A percentile compares a stretch with the other conserved stretches of the same genome.
phyloP scores from a whole-genome alignment of 805 yeast species.

The Monosporozyma aerobia region DNA sequence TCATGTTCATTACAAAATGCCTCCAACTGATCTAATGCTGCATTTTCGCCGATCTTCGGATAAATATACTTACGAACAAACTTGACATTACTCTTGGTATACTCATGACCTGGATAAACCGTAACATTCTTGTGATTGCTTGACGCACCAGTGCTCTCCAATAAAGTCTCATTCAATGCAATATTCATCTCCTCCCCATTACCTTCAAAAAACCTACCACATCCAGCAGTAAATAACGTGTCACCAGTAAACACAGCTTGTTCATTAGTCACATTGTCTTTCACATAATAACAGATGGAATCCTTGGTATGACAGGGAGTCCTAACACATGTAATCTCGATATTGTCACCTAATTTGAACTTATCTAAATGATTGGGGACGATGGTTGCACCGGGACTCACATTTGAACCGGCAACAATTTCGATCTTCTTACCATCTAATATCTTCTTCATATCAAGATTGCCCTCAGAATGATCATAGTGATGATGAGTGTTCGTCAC shows the following conservation, averaged over 20 bases:
- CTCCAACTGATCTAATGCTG: constrained; percentile 47
- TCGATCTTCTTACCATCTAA: constrained; percentile 41
- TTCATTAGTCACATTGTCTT: constrained; percentile 53
- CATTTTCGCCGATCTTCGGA: constrained; percentile 31
- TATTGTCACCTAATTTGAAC: constrained; percentile 23
- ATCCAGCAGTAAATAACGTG: constrained; percentile 86
- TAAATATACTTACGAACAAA: constrained; percentile 62
- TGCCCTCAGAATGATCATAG: constrained; percentile 90
- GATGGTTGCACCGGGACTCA: constrained; percentile 48
- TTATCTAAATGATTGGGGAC: constrained; percentile 66
- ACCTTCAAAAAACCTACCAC: constrained; percentile 97
- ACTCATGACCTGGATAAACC: constrained; percentile 94
- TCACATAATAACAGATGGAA: constrained; percentile 77
- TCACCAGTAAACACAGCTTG: constrained; percentile 90
- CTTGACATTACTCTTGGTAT: constrained; percentile 70
- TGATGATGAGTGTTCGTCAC: constrained; percentile 96
- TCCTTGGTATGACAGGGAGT: constrained; percentile 99
- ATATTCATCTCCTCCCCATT: constrained; percentile 68
- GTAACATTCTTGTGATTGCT: constrained; percentile 36
- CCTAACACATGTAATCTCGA: constrained; percentile 71
- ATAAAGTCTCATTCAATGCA: constrained; percentile 51
- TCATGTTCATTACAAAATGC: constrained; percentile 47
- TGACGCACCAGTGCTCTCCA: constrained; percentile 49
- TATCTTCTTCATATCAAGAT: constrained; percentile 31
- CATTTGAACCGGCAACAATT: constrained; percentile 63